Percentiles rank a stretch among this genome's conserved stretches.
phyloP scores from a whole-genome alignment of 148 eudicot species.

The Persicaria maculosa region DNA sequence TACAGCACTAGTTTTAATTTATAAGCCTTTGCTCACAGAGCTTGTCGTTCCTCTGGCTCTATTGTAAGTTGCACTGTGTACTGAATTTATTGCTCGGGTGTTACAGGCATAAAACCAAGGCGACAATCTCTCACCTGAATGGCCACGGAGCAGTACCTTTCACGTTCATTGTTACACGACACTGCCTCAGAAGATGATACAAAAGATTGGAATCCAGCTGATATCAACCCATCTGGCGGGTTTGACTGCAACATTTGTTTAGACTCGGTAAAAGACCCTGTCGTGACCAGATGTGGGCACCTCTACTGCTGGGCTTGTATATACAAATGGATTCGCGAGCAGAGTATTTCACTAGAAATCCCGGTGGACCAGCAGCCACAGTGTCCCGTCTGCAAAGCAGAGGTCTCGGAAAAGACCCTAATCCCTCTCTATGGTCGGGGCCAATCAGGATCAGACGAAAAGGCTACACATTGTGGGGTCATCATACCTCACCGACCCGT shows the following conservation, averaged over 20 bases:
- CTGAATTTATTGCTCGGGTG: neutral
- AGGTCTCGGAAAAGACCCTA: constrained; percentile 38
- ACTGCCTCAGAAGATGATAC: constrained; percentile 15
- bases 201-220: constrained; percentile 24
- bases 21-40: neutral
- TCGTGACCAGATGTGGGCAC: constrained; percentile 83
- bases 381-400: constrained; percentile 86
- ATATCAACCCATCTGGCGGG: constrained; percentile 30
- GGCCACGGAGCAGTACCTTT: constrained; percentile 30
- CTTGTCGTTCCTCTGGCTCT: neutral
- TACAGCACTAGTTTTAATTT: neutral
- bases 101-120: constrained; percentile 1
- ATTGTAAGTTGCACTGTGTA: neutral
- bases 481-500: constrained; percentile 53
- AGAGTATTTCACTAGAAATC: constrained; percentile 18
- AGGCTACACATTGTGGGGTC: constrained; percentile 8
- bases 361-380: constrained; percentile 35
- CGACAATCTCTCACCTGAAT: neutral
- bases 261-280: constrained; percentile 70
- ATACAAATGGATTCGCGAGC: constrained; percentile 68
- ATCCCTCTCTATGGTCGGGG: constrained; percentile 81
- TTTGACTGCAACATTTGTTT: constrained; percentile 92
- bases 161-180: constrained; percentile 18
- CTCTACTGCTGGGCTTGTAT: constrained; percentile 98
- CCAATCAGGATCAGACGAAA: constrained; percentile 24